Percentiles rank a stretch among this genome's conserved stretches.
Evolutionary conservation across 148 eudicot species (phyloP).

Genomic region (Pouteria glomerata): DNA sequence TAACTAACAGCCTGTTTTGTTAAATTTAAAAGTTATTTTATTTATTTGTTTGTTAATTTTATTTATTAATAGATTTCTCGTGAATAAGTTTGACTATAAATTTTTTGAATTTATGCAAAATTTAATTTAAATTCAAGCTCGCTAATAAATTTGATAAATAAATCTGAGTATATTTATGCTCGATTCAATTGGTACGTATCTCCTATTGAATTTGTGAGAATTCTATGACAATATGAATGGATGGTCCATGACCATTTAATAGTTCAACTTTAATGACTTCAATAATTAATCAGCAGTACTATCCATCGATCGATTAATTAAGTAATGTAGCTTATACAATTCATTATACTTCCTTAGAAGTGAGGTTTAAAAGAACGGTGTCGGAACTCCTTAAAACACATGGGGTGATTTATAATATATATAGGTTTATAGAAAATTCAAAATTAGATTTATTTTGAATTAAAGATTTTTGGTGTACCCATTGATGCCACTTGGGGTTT

Average conservation of each 20-base stretch:
- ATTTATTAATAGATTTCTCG: too few species aligned
- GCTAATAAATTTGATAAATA: too few species aligned
- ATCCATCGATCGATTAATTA: too few species aligned
- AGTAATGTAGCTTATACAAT: neutral
- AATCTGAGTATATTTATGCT: neutral
- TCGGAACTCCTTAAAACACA: neutral
- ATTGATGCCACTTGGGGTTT: neutral
- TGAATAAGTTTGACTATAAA: too few species aligned
- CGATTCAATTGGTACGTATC: neutral
- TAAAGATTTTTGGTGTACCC: neutral
- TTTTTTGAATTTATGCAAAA: too few species aligned
- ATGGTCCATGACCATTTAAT: neutral
- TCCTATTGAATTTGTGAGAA: neutral
- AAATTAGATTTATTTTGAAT: neutral
- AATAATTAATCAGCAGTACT: too few species aligned
- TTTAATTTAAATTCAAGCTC: too few species aligned
- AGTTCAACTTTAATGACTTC: constrained; percentile 7
- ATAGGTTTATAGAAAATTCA: neutral
- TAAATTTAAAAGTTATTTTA: too few species aligned
- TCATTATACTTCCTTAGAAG: neutral
- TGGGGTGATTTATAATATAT: neutral
- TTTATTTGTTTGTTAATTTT: too few species aligned
- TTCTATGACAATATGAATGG: too few species aligned
- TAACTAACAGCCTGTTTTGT: too few species aligned
- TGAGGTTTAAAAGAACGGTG: neutral